These are phyloP conservation scores for Aspergillus bridgeri DNA, from an alignment of 495 filamentous ascomycete species.

Conservation along the genomic window DNA sequence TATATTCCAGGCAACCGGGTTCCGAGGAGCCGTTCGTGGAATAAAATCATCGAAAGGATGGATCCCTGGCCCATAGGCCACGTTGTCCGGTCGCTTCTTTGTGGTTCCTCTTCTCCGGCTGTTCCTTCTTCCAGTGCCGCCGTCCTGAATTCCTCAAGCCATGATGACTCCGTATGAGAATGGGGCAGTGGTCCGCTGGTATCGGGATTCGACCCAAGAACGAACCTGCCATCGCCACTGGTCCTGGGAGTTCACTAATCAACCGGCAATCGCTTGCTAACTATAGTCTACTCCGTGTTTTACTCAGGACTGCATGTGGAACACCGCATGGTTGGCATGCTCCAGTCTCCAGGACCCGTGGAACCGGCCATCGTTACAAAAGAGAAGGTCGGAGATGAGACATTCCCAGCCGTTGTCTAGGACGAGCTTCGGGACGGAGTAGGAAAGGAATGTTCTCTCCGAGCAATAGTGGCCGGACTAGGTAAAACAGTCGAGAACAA, in stretches of 20 bases:
- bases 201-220: neutral
- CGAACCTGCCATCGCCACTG: neutral
- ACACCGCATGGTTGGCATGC: neutral
- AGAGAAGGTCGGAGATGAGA: neutral
- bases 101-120: no score
- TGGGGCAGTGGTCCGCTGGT: no score
- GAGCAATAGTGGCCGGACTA: neutral
- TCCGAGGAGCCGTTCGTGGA: neutral
- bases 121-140: no score
- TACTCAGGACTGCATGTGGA: neutral
- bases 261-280: no score
- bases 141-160: no score
- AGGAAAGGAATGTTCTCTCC: neutral
- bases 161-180: no score
- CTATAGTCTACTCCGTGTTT: neutral
- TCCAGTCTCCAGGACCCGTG: neutral
- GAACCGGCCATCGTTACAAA: neutral
- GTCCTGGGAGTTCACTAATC: no score
- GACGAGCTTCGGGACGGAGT: neutral
- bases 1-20: neutral
- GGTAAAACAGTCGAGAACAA: neutral
- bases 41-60: neutral
- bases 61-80: neutral
- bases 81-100: no score
- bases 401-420: neutral